Base-by-base conservation (phyloP, 2,329 filamentous ascomycete species). In the Clonostachys rosea region DNA sequence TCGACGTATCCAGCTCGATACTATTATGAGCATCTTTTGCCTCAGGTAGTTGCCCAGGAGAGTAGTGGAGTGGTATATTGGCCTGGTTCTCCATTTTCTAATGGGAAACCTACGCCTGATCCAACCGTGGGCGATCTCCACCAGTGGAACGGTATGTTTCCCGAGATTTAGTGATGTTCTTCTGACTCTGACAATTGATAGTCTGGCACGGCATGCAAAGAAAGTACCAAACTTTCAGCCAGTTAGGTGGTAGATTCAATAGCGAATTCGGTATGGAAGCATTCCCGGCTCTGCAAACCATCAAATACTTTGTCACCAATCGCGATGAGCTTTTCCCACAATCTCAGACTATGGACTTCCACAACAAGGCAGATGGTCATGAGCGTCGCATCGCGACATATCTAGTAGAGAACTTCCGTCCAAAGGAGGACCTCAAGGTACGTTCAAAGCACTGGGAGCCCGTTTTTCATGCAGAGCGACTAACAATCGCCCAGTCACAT, bases 161-260 rank as follows among this genome's bases (percentile, higher is more conserved):
- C n/a, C 9, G 8, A 10, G 9, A 30, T 30, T 1, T 6, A 4
- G 24, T 10, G 9, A 10, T 30, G 24, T 9, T 10, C 14, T 17
- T 13, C 35, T 33, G 33, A 34, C 6, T 40, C 24, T 5, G 24
- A 12, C 30, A 30, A 10, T 30, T 30, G 24, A 16, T 39, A 50
- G 65, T 90, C n/a, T 91, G 87, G 87, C 87, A 91, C 57, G 86
- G 86, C 13, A 83, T 82, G 87, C 55, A 86, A 85, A 82, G 88
- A 54, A 86, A 86, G 49, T 91, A 91, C 56, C 87, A 91, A 58
- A 83, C 87, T 51, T 87, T 84, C 48, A 79, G 84, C 52, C 78
- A 76, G 17, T 72, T 90, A 3, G 78, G 80, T n/a, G 87, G 87
- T 9, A 79, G 87, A 3, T 91, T 91, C 67, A 84, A 89, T 50